Percentiles rank a stretch among this genome's conserved stretches.
phyloP scores from a whole-genome alignment of 306 rosid genomes.

The Ormosia emarginata region DNA sequence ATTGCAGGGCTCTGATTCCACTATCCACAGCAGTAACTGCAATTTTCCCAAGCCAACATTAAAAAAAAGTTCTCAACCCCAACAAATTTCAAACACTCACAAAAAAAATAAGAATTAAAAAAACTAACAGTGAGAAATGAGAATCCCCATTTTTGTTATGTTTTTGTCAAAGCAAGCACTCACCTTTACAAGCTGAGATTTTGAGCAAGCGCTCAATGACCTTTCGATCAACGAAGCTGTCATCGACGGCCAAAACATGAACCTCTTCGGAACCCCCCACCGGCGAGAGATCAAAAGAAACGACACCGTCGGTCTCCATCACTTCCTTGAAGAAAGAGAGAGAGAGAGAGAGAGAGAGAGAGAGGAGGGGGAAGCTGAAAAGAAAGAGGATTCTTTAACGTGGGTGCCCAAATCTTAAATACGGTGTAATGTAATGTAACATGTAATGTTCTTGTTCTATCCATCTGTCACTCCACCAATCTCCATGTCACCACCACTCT shows the following conservation, averaged over 20 bases:
- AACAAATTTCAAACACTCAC: neutral
- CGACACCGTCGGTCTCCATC: constrained; percentile 52
- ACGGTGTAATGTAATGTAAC: constrained; percentile 34
- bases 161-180: neutral
- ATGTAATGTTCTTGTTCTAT: constrained; percentile 7
- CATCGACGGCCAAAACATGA: constrained; percentile 96
- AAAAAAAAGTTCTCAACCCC: neutral
- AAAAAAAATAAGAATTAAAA: too few species aligned
- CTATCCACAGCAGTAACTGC: constrained; percentile 95
- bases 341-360: neutral
- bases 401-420: constrained; percentile 37
- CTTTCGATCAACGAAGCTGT: constrained; percentile 84
- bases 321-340: neutral
- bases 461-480: constrained; percentile 12
- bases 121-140: neutral
- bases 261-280: constrained; percentile 46
- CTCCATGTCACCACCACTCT: neutral
- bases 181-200: constrained; percentile 81
- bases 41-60: constrained; percentile 1
- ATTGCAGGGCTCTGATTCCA: constrained; percentile 85
- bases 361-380: neutral
- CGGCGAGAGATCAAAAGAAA: constrained; percentile 33
- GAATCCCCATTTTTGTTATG: neutral
- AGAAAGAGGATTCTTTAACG: constrained; percentile 25
- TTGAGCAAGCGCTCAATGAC: constrained; percentile 83